Base-by-base conservation (phyloP, 1,139 yeast genomes). In the Geotrichum candidum region DNA sequence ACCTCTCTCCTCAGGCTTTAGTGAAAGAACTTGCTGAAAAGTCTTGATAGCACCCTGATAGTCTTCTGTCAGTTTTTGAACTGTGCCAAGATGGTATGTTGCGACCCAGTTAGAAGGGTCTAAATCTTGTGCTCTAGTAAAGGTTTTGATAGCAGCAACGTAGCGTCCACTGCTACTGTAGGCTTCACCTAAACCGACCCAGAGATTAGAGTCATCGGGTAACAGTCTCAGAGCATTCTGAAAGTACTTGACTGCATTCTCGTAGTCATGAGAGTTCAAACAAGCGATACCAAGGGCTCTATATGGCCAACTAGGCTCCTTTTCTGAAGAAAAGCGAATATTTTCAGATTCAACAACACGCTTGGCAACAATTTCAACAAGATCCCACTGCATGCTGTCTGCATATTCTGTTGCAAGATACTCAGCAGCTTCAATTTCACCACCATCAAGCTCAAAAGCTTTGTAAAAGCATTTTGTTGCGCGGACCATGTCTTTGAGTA, bases 161-260 rank as follows among this genome's bases (percentile, higher is more conserved):
- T 86, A 78, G 65, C 97, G 81, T 5, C 99, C 99, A 73, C 96
- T 84, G 54, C 85, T 83, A 62, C 82, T 79, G 72, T 94, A 94
- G 0, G 97, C 95, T 73, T 95, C 99, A 25, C 99, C 99, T 50
- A 94, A 78, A 0, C 97, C 97, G 31, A 88, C 80, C 98, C 98
- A 92, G 13, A 96, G 86, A 67, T 88, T 86, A 9, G 82, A 73
- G 74, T 94, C 97, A 62, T 73, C 70, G 0, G 88, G 78, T 50
- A 85, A 78, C 67, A 88, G 77, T 65, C 98, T 80, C 61, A 95
- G 77, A 0, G 97, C 92, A 35, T 85, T 83, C 74, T 94, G 99
- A 70, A 90, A 91, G 84, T 89, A 86, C 72, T 89, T 94, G 54
- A 92, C 86, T 0, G 99, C 96, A 62, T 85, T 85, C 1, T 85